These are phyloP conservation scores for Elongisporangium undulatum DNA, from an alignment of 352 stramenopile species.

Conservation along the genomic window DNA sequence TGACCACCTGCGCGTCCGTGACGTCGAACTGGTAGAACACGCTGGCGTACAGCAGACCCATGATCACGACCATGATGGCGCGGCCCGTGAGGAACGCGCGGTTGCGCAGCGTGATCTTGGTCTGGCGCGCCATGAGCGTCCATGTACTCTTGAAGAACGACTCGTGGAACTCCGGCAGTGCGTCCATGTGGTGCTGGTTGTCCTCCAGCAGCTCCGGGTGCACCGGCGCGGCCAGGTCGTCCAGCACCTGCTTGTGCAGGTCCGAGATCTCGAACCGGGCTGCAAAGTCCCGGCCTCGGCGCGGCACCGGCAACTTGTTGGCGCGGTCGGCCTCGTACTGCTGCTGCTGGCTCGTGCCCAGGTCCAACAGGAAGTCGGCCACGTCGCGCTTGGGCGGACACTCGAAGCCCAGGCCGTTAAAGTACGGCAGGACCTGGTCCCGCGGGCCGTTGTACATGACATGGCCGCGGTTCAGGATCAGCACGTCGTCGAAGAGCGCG, in stretches of 20 bases:
- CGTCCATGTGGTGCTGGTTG: slow-evolving; percentile 71
- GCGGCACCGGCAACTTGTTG: background rate
- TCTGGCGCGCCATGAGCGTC: slow-evolving; percentile 32
- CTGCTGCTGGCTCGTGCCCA: slow-evolving; percentile 16
- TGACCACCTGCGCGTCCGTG: slow-evolving; percentile 30
- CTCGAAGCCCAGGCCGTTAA: slow-evolving; percentile 5
- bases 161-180: slow-evolving; percentile 25
- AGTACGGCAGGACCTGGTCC: slow-evolving; percentile 24
- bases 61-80: slow-evolving; percentile 27
- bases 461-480: slow-evolving; percentile 73
- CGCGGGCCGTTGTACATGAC: slow-evolving; percentile 79
- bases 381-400: slow-evolving; percentile 7
- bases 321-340: slow-evolving; percentile 3
- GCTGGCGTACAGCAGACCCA: slow-evolving; percentile 28
- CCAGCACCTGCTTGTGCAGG: slow-evolving; percentile 18
- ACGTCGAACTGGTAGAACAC: slow-evolving; percentile 35
- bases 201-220: slow-evolving; percentile 10
- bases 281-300: slow-evolving; percentile 14
- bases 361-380: slow-evolving; percentile 9
- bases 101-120: slow-evolving; percentile 45
- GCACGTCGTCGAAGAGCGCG: slow-evolving; percentile 89
- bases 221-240: slow-evolving; percentile 11
- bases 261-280: slow-evolving; percentile 17
- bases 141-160: slow-evolving; percentile 17
- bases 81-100: slow-evolving; percentile 28